A percentile compares a stretch with the other conserved stretches of the same genome.
Conservation (phyloP, 768 basidiomycete genomes). For the Trametes punicea region DNA sequence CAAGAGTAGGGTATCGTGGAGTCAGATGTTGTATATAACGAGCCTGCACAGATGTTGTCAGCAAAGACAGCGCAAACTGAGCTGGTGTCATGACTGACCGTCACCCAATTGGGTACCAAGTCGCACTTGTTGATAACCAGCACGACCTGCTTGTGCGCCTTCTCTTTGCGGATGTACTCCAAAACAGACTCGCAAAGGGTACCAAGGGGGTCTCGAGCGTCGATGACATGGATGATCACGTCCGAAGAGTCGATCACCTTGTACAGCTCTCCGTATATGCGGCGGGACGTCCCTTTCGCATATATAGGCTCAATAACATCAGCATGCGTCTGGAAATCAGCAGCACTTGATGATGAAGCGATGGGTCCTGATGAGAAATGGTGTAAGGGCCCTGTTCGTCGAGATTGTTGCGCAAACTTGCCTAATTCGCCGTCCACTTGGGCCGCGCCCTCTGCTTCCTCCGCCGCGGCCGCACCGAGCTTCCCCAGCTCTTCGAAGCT, state of each 20-base stretch:
- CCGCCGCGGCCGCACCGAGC: constrained; percentile 51
- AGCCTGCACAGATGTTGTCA: constrained; percentile 48
- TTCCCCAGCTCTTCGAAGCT: constrained; percentile 88
- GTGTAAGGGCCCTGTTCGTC: not conserved
- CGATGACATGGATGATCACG: constrained; percentile 91
- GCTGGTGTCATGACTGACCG: constrained; percentile 49
- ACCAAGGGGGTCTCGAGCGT: constrained; percentile 93
- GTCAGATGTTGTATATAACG: constrained; percentile 95
- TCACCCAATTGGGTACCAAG: constrained; percentile 97
- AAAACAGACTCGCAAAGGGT: constrained; percentile 94
- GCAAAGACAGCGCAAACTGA: not conserved
- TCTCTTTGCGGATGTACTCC: constrained; percentile 92
- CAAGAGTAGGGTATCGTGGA: constrained; percentile 92
- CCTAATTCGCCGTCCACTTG: constrained; percentile 44
- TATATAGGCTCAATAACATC: constrained; percentile 89
- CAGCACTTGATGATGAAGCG: constrained; percentile 39
- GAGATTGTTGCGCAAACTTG: constrained; percentile 19
- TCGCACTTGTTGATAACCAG: constrained; percentile 98
- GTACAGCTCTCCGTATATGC: constrained; percentile 97
- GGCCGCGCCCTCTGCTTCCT: constrained; percentile 47
- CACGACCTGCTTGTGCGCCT: constrained; percentile 95
- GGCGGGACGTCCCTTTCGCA: constrained; percentile 89
- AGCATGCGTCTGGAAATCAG: constrained; percentile 62
- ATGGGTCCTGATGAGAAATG: constrained; percentile 39
- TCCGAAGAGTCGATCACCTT: constrained; percentile 99